Base-by-base conservation (phyloP, 164 flowering plant species). In the Brasenia schreberi region DNA sequence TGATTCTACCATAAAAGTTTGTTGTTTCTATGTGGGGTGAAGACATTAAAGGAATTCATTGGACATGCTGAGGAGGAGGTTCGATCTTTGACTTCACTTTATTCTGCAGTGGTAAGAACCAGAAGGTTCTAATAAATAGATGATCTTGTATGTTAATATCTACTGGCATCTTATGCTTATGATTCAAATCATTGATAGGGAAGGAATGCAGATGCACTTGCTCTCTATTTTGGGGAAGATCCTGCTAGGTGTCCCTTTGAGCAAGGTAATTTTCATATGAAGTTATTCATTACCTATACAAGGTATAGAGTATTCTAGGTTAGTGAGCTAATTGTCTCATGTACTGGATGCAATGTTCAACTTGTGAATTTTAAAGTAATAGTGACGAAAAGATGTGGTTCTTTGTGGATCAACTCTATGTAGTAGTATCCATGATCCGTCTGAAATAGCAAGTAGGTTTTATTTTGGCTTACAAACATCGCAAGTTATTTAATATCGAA, bases 241-340 rank as follows among this genome's bases (percentile, higher is more conserved):
- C 97, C 99, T 74, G 86, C 89, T 33, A 89, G 91, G 11, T 90
- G 89, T 81, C 98, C 97, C 67, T 90, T 94, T 78, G 98, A 94
- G 72, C 98, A 94, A 85, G 98, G 98, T 89, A 78, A 72, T 9
- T 18, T 42, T 60, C 39, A 33, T 33, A 33, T 33, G 39, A 1
- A 33, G 39, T 3, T 33, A 33, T 33, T 33, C 39, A 33, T 33
- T 33, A 33, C 39, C 39, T 33, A 33, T 33, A 33, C 39, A 33
- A 33, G 39, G 39, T 33, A 33, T 33, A 33, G 4, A 33, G 39
- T 33, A 33, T 33, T 33, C 39, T 33, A 33, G 39, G 4, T 33
- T 33, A 33, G 39, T 33, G 39, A 1, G 39, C 39, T 33, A 33
- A 33, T 33, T 33, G 39, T 33, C 39, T 33, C 39, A 23, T 23